Evolutionary conservation across 2,329 filamentous ascomycete species (phyloP), one percentile per base, ranked within the genome.

Genomic region (Pseudophaeomoniella oleicola): DNA sequence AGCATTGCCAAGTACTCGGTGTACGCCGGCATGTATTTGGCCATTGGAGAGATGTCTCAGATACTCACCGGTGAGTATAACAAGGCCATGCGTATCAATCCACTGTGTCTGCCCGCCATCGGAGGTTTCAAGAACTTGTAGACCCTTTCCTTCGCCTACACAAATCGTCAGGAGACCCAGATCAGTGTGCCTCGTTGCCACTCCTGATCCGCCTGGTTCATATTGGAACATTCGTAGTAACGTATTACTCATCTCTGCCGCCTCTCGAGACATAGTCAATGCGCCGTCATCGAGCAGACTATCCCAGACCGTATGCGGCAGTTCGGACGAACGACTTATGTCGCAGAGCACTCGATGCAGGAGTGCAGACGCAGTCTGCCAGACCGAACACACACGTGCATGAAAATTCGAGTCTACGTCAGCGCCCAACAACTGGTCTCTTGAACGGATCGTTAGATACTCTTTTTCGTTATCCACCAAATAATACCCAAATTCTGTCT

Each of bases 221-320:
- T 53, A 53, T 15, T 38, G 42, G 35, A 53, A 53, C n/a, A 51
- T 32, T n/a, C 50, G 39, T 34, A 53, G 36, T 12, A 50, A 38
- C 4, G 43, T 47, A 19, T 42, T 38, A 4, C 42, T 44, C 32
- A 46, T 40, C 22, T 46, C 32, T 6, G 35, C 11, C 29, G 37
- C 39, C 12, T 38, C 30, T 5, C 30, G 34, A 13, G 44, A 43
- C 37, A 44, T 42, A 13, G 32, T 38, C 32, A 41, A 39, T 9
- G 42, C 42, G 18, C 44, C 42, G 30, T 47, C 22, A 27, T 27
- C 46, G 5, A 52, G 31, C 3, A 53, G 41, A 13, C 42, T 35
- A 34, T 49, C 36, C 50, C 50, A 53, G 2, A 42, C 42, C 16
- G 37, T 36, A 3, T 37, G 3, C 16, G 44, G 39, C 15, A 47